A percentile compares a stretch with the other conserved stretches of the same genome.
phyloP scores from a whole-genome alignment of 371 early-diverging fungal genomes.

The Mucor saturninus region DNA sequence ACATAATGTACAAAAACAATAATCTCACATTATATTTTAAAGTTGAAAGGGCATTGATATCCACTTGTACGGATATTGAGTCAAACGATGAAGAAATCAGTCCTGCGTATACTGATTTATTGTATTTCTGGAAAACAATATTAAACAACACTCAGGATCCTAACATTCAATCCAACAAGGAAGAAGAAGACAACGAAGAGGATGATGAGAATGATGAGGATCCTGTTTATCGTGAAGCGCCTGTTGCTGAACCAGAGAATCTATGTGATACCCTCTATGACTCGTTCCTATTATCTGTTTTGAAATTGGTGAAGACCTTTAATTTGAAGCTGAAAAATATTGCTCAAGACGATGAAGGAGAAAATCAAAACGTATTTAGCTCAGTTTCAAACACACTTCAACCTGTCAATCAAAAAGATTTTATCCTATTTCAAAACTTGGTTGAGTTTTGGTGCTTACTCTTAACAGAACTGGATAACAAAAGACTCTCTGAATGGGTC shows the following conservation, averaged over 20 bases:
- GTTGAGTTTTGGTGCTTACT: constrained; percentile 71
- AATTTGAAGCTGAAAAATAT: constrained; percentile 36
- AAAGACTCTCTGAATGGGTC: constrained; percentile 64
- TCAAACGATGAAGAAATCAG: constrained; percentile 15
- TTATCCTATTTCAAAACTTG: constrained; percentile 69
- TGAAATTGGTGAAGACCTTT: constrained; percentile 35
- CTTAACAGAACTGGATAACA: constrained; percentile 48
- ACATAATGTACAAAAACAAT: background rate
- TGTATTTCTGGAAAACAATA: constrained; percentile 47
- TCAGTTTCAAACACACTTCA: constrained; percentile 37
- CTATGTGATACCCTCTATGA: constrained; percentile 36
- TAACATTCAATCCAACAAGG: background rate
- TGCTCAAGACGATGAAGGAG: constrained; percentile 11
- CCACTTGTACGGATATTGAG: constrained; percentile 49
- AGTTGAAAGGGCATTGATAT: constrained; percentile 67
- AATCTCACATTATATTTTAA: background rate
- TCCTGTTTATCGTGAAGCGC: constrained; percentile 5
- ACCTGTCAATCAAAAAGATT: constrained; percentile 69
- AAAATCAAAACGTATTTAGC: background rate
- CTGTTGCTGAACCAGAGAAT: constrained; percentile 1
- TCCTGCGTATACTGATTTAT: constrained; percentile 33
- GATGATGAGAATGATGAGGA: constrained; percentile 9
- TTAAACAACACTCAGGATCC: constrained; percentile 12
- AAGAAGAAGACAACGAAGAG: constrained; percentile 2
- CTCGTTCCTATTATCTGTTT: constrained; percentile 31